Evolutionary conservation across 352 stramenopile species (phyloP), one percentile per base, ranked within the genome.

Genomic region (Globisporangium megalacanthum): DNA sequence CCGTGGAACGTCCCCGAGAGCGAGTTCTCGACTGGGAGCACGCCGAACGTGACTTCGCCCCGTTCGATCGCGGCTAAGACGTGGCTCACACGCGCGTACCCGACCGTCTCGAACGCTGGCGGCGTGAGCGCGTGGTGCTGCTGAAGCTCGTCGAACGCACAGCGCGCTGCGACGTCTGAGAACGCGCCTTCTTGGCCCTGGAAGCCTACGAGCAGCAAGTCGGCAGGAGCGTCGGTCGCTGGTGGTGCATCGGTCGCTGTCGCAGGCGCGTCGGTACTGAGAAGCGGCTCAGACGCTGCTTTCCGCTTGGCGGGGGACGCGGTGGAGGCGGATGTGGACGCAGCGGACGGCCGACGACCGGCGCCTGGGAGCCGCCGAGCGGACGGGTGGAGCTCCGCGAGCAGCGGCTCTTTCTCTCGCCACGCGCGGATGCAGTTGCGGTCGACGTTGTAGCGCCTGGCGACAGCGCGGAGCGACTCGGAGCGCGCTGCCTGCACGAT

Each of bases 1-100:
- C 76, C 75, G 59, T 90, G 80, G 54, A 90, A 88, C 35, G 76
- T 90, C 53, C 77, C 80, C 1, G 77, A 88, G 54, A 86, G 76
- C 9, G 78, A 90, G 70, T 89, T 88, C 56, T 88, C 76, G 45
- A 88, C 70, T 3, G 80, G 80, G 47, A 90, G 41, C 39, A 90
- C 78, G 31, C 63, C 80, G 58, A 75, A 88, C 25, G 78, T 67
- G 37, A 88, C 69, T 47, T 83, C 73, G 9, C 72, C 73, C n/a
- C 73, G 70, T 54, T 86, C 72, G 13, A 88, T 65, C 8, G 76
- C 75, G 22, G 75, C 72, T 61, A 90, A 58, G 52, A 88, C 75
- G 44, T 84, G 70, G 29, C 58, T 60, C 31, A 86, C 66, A 33
- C 86, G 75, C 25, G 77, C 70, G 45, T 84, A 79, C 8, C 74